Evolutionary conservation across 164 flowering plant genomes (phyloP).

Genomic region (Kalanchoe fedtschenkoi): DNA sequence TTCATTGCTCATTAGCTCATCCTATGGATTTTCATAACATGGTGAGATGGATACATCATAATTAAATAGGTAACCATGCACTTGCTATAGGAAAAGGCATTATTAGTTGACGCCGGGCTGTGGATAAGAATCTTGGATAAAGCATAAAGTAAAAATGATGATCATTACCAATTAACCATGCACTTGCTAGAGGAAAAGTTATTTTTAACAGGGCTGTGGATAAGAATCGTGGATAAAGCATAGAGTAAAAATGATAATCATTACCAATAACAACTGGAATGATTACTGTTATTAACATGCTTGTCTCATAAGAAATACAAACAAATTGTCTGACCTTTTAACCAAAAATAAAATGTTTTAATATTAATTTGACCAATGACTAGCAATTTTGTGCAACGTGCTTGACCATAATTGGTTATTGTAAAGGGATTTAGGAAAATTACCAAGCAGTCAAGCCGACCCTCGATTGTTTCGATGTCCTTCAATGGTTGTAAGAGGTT

Average conservation of each 20-base stretch:
- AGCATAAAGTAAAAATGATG: neutral
- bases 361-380: neutral
- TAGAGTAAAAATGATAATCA: neutral
- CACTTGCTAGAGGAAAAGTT: neutral
- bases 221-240: too few relatives aligned
- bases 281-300: neutral
- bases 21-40: conserved; percentile 33
- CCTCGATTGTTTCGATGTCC: conserved; percentile 89
- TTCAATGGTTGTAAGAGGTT: conserved; percentile 92
- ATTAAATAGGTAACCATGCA: neutral
- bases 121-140: too few relatives aligned
- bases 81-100: neutral
- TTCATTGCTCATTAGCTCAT: conserved; percentile 95
- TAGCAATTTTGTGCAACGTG: neutral
- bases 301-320: neutral
- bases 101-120: too few relatives aligned
- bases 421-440: conserved; percentile 2
- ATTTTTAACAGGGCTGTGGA: too few relatives aligned
- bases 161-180: neutral
- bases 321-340: neutral
- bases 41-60: too few relatives aligned
- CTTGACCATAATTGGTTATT: neutral
- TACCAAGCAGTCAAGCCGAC: conserved; percentile 94
- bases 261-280: too few relatives aligned
- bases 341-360: neutral